These are phyloP conservation scores for Lophium mytilinum DNA, from an alignment of 495 filamentous ascomycete species.

Conservation along the genomic window DNA sequence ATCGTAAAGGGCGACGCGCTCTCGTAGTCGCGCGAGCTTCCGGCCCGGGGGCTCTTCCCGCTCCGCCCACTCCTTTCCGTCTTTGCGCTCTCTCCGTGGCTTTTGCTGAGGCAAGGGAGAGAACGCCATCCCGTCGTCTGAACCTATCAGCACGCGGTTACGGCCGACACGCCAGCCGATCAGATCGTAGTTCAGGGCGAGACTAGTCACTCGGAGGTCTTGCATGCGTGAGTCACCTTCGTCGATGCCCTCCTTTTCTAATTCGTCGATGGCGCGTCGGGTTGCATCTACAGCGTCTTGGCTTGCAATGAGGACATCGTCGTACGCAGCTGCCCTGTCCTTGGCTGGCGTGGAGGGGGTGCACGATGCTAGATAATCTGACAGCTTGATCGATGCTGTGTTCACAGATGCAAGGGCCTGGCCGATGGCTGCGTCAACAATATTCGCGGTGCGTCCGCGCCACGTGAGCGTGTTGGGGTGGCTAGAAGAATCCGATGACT, in stretches of 20 bases:
- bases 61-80: constrained; percentile 44
- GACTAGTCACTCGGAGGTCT: constrained; percentile 82
- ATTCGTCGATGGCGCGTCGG: constrained; percentile 85
- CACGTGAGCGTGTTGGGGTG: constrained; percentile 74
- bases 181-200: constrained; percentile 85
- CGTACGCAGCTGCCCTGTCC: constrained; percentile 73
- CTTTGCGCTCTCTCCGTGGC: constrained; percentile 45
- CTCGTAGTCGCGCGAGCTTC: constrained; percentile 72
- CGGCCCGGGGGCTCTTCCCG: constrained; percentile 49
- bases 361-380: constrained; percentile 56
- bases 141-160: constrained; percentile 78
- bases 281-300: constrained; percentile 93
- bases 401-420: constrained; percentile 52
- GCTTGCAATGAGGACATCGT: constrained; percentile 79
- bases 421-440: constrained; percentile 91
- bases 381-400: constrained; percentile 44
- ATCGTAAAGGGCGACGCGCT: constrained; percentile 88
- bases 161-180: constrained; percentile 92
- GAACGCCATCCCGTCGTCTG: constrained; percentile 61
- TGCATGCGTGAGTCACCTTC: constrained; percentile 85
- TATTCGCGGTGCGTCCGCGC: constrained; percentile 76
- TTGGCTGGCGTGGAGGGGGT: constrained; percentile 39
- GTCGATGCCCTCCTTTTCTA: constrained; percentile 71
- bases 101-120: constrained; percentile 36
- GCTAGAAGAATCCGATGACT: not conserved